Base-by-base conservation (phyloP, 2,329 filamentous ascomycete species). In the Fusarium sp. region DNA sequence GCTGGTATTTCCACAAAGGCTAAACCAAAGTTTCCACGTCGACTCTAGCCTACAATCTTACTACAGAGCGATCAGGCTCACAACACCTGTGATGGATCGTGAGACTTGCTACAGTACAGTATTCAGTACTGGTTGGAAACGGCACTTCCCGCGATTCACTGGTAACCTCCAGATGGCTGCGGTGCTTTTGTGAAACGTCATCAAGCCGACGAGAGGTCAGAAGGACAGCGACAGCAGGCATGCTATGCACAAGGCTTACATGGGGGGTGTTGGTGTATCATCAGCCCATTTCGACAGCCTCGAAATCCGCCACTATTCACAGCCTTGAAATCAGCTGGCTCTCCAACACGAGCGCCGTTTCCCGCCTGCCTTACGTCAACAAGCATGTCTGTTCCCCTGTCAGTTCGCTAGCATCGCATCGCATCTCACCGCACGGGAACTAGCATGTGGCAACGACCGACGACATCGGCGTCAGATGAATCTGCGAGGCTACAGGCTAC, bases 261-360 rank as follows among this genome's bases (percentile, higher is more conserved):
- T 63, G 39, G 41, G 39, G 35, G 50, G 34, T 58, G 45, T 68
- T 58, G 41, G 34, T 37, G 57, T 56, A 45, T 52, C 39, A 45
- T 52, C 39, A 70, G 61, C 62, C 58, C 43, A 37, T 27, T 66
- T 39, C n/a, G 50, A 62, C 48, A 75, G 52, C 58, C 65, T 72
- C 52, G 37, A 52, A 20, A 32, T 35, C 57, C 25, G 64, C n/a
- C 35, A 41, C 34, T 64, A 56, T 64, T 59, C 45, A 54, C 43
- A 23, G 43, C 34, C 45, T 66, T 52, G 64, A 66, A 50, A 54
- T 54, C 43, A 34, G 56, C 56, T 66, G 64, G 43, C 18, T 41
- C n/a, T 58, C 37, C 34, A n/a, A 50, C 18, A 39, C 23, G 56
- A 58, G 35, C 34, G 10, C 45, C 11, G n/a, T 52, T 25, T 43